Evolutionary conservation across 1,139 yeast genomes (phyloP), one percentile per base, ranked within the genome.

Genomic region (Hyphopichia burtonii): DNA sequence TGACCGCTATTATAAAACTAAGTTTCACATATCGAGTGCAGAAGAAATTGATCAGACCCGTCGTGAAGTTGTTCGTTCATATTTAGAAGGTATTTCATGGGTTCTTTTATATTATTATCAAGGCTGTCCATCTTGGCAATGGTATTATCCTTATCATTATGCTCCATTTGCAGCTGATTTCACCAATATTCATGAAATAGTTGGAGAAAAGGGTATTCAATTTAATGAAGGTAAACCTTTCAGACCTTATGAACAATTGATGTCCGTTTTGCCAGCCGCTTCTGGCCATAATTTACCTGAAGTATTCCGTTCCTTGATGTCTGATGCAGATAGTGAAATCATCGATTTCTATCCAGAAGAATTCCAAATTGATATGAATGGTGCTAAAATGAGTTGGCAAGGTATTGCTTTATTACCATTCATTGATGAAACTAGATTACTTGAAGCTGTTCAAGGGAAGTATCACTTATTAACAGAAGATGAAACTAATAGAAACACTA

Each of bases 81-180:
- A 94, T 58, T 77, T 94, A 44, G 97, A 93, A 63, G 99, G 99
- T 46, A 86, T 93, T 6, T 82, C 96, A 15, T 94, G 99, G 99
- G 96, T 86, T 1, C 71, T 93, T 47, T 66, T 87, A 43, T 94
- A 94, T 62, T 94, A 94, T 65, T 93, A 88, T 61, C 99, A 93
- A 66, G 98, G 97, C 3, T 93, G 98, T 66, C 96, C 96, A 0
- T 91, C 98, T 0, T 94, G 99, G 99, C 86, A 84, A 44, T 94
- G 99, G 99, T 94, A 81, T 62, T 94, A 85, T 55, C 99, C 98
- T 0, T 93, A 84, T 59, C 99, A 94, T 61, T 94, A 94, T 66
- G 98, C 99, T 0, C 99, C 99, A 16, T 90, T 93, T 72, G 98
- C 98, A 0, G 76, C 86, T 8, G 99, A 94, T 61, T 86, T 94